These are phyloP conservation scores for Gracilaria gracilis DNA, from an alignment of 23 red algal species.

Conservation along the genomic window DNA sequence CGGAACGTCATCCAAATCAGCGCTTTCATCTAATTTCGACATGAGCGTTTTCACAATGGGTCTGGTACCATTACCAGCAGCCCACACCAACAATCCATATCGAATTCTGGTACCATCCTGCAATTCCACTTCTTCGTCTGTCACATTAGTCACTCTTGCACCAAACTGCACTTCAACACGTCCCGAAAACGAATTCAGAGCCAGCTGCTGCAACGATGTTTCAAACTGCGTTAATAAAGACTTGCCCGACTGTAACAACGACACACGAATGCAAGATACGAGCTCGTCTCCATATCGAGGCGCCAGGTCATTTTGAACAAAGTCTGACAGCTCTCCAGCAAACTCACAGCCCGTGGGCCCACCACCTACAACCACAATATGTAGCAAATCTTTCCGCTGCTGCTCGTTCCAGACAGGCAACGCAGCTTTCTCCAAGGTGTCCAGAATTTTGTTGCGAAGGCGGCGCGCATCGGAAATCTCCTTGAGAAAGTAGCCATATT, in stretches of 20 bases:
- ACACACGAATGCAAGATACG: conserved; percentile 66
- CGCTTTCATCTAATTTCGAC: neutral
- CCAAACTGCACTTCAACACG: conserved; percentile 77
- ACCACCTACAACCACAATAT: conserved; percentile 90
- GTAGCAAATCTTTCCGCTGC: conserved; percentile 72
- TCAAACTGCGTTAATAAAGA: conserved; percentile 93
- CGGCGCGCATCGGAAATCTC: conserved; percentile 86
- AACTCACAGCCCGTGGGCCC: conserved; percentile 93
- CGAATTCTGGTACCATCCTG: conserved; percentile 68
- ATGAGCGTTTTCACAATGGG: conserved; percentile 65
- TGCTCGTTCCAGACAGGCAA: conserved; percentile 81
- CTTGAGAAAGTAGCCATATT: conserved; percentile 94
- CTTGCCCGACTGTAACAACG: conserved; percentile 79
- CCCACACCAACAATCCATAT: conserved; percentile 94
- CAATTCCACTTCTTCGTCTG: conserved; percentile 40
- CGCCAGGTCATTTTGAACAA: conserved; percentile 84
- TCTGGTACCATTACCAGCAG: conserved; percentile 87
- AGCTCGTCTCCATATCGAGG: conserved; percentile 74
- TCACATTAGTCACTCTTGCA: conserved; percentile 69
- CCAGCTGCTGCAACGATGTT: conserved; percentile 77
- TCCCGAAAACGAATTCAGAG: conserved; percentile 78
- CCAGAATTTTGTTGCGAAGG: conserved; percentile 78
- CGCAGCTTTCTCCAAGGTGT: conserved; percentile 81
- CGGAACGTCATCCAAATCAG: conserved; percentile 5
- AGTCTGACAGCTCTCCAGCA: conserved; percentile 93